These are phyloP conservation scores for Dichotomopilus funicola DNA, from an alignment of 2,329 filamentous ascomycete species.

Conservation along the genomic window DNA sequence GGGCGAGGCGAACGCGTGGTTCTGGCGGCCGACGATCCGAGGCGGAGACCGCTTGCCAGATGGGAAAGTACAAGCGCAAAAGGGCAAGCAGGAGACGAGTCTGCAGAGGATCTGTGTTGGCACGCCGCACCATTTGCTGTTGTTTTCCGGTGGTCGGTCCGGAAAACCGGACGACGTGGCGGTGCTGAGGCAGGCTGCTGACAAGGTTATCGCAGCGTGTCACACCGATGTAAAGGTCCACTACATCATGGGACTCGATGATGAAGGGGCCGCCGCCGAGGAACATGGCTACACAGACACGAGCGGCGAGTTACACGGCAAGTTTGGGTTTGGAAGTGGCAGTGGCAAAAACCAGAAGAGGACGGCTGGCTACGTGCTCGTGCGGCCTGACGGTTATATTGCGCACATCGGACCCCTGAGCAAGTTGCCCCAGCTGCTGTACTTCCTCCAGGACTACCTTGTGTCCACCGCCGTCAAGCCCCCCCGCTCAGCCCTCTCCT, in stretches of 20 bases:
- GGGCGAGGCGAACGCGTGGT: conserved; percentile 21
- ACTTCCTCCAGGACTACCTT: conserved; percentile 12
- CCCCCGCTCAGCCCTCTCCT: not conserved
- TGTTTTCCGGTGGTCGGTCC: conserved; percentile 27
- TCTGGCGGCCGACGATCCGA: conserved; percentile 31
- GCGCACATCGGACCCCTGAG: conserved; percentile 27
- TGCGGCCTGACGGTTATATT: conserved; percentile 30
- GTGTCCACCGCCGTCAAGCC: not conserved
- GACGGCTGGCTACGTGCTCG: conserved; percentile 25
- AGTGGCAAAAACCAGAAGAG: not conserved
- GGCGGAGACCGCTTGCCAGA: conserved; percentile 44
- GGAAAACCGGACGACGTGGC: conserved; percentile 6
- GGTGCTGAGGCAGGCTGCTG: conserved; percentile 14
- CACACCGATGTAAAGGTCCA: conserved; percentile 16
- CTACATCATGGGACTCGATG: conserved; percentile 9
- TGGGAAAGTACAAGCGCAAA: conserved; percentile 23
- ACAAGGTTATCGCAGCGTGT: conserved; percentile 14
- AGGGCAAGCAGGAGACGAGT: conserved; percentile 13
- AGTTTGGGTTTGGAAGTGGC: conserved; percentile 25
- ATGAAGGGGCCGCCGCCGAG: not conserved
- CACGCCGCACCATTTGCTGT: conserved; percentile 26
- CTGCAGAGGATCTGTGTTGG: conserved; percentile 26
- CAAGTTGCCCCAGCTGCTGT: conserved; percentile 22
- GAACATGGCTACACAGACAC: conserved; percentile 19
- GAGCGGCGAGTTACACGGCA: conserved; percentile 25